phyloP scores from a whole-genome alignment of 129 eudicot species.

The Helichrysum umbraculigerum region DNA sequence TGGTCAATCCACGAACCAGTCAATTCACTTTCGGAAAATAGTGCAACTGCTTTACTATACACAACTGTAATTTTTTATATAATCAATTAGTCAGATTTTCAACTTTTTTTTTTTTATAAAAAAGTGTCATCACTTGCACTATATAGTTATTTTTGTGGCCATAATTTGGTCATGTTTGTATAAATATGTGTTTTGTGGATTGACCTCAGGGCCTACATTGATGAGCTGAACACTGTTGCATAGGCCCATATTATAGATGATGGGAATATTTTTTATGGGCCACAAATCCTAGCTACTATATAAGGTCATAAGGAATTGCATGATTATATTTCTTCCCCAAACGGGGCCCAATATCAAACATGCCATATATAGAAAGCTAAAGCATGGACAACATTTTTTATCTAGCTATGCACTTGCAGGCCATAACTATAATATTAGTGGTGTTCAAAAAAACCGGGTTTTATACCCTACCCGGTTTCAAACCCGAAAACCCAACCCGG shows the following conservation, averaged over 20 bases:
- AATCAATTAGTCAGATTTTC: slow-evolving; percentile 14
- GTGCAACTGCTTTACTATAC: neutral
- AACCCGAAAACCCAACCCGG: too few relatives aligned
- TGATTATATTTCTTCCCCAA: too few relatives aligned
- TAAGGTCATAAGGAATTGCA: too few relatives aligned
- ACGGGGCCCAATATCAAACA: too few relatives aligned
- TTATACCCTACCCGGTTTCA: too few relatives aligned
- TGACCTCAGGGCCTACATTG: neutral
- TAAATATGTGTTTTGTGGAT: slow-evolving; percentile 4
- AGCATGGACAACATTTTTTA: too few relatives aligned
- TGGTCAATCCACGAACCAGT: slow-evolving; percentile 42
- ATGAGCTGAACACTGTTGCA: neutral
- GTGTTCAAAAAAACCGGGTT: too few relatives aligned
- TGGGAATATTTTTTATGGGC: slow-evolving; percentile 12
- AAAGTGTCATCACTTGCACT: neutral
- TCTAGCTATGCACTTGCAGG: too few relatives aligned
- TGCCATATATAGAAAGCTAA: too few relatives aligned
- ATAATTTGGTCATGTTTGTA: neutral
- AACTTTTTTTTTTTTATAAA: neutral
- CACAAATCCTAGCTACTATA: too few relatives aligned
- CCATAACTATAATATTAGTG: too few relatives aligned
- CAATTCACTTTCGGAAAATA: slow-evolving; percentile 41
- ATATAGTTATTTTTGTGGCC: slow-evolving; percentile 1
- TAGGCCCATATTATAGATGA: neutral
- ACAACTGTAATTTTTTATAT: slow-evolving; percentile 26